Base-by-base conservation (phyloP, 73 alveolate genomes). In the Chromera velia region DNA sequence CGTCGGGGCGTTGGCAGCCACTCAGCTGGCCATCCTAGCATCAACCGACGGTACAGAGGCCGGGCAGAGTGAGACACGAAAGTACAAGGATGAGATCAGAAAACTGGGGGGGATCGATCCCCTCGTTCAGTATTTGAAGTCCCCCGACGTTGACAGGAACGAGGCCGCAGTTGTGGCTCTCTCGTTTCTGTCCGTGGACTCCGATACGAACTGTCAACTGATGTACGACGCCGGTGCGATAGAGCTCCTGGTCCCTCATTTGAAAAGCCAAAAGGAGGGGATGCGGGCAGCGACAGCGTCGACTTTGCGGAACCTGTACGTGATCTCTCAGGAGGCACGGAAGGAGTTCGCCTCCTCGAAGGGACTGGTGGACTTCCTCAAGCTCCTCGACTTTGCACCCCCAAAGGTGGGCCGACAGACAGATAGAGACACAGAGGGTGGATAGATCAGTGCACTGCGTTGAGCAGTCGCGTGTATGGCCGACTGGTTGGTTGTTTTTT, bases 121-220 rank as follows among this genome's bases (percentile, higher is more conserved):
- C 9, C 34, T 78, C 72, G 85, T 78, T 31, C 73, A 67, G 62
- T 78, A 68, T 62, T 47, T 78, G 45, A 46, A 67, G 77, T 78
- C 85, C 32, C 30, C 7, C 13, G 28, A 28, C 22, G 32, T 33
- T 32, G 83, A 78, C 28, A 70, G 85, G 19, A 73, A 68, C 33
- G 79, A 78, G 47, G 68, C 85, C 7, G 85, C 85, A 28, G 85
- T 78, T 65, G 85, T 78, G 67, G 85, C 85, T 31, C 31, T 78
- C 55, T 64, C 77, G 32, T 78, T 78, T 29, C 78, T 78, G 47
- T 68, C 85, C 0, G 79, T 4, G 9, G 70, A 34, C 24, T 34
- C 70, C 13, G 33, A 22, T 30, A 26, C 18, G 70, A 55, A 55
- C 24, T 17, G 32, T 29, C 7, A 10, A 1, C 31, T 29, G 30